Evolutionary conservation across 371 early-diverging fungal species (phyloP).

Genomic region (Ecytonucleospora hepatopenaei): DNA sequence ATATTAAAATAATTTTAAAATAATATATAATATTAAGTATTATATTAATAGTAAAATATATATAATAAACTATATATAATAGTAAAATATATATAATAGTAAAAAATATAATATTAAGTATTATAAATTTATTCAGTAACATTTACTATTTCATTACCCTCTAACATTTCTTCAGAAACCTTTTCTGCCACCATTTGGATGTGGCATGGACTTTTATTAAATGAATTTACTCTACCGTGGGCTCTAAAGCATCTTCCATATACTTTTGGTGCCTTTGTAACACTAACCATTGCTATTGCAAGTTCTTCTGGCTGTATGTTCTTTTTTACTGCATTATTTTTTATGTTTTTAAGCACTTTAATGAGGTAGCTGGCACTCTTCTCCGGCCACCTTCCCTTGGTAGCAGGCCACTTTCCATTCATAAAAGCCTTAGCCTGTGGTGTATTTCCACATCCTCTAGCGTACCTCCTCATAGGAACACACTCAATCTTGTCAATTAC

Average conservation of each 20-base stretch:
- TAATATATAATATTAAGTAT: too few species aligned
- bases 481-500: constrained; percentile 87
- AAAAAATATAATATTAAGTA: not conserved
- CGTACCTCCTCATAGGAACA: constrained; percentile 89
- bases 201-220: constrained; percentile 89
- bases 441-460: constrained; percentile 87
- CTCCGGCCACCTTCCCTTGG: constrained; percentile 92
- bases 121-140: constrained; percentile 23
- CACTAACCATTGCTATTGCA: constrained; percentile 79
- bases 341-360: constrained; percentile 84
- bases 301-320: constrained; percentile 63
- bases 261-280: constrained; percentile 92
- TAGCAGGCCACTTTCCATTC: constrained; percentile 53
- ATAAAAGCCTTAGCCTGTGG: constrained; percentile 72
- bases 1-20: too few species aligned
- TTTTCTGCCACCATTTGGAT: constrained; percentile 64
- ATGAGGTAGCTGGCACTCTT: constrained; percentile 81
- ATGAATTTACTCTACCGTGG: constrained; percentile 88
- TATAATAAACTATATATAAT: too few species aligned
- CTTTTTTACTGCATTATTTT: constrained; percentile 84
- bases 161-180: not conserved
- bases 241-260: constrained; percentile 93
- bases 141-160: constrained; percentile 33
- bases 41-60: too few species aligned
- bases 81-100: too few species aligned